A percentile compares a stretch with the other conserved stretches of the same genome.
These are phyloP conservation scores for Phoma sp. DNA, from an alignment of 2,329 filamentous ascomycete species.

Conservation along the genomic window DNA sequence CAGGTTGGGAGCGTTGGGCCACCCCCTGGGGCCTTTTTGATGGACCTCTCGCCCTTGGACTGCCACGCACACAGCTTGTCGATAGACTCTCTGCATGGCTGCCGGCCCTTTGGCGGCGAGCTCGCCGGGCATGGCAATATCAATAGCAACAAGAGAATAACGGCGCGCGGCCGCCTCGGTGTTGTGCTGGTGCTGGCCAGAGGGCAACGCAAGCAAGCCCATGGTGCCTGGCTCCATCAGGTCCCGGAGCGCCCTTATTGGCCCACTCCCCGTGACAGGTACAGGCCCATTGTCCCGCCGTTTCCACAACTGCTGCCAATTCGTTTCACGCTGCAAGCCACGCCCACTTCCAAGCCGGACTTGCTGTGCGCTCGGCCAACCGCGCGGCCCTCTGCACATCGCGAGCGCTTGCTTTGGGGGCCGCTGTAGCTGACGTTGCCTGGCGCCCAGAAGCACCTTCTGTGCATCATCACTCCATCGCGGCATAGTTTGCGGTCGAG, in stretches of 20 bases:
- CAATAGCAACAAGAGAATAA: no score
- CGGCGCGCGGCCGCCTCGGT: conserved; percentile 4
- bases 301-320: conserved; percentile 5
- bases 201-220: conserved; percentile 10
- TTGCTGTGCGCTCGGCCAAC: conserved; percentile 12
- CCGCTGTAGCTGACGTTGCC: conserved; percentile 16
- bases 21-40: no score
- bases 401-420: conserved; percentile 15
- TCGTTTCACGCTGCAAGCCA: conserved; percentile 18
- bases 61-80: no score
- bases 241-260: neutral
- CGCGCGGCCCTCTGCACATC: conserved; percentile 14
- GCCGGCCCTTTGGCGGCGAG: no score
- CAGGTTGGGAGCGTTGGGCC: conserved; percentile 1
- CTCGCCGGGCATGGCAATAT: no score
- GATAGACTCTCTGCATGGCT: no score
- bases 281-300: neutral
- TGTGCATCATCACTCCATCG: conserved; percentile 6
- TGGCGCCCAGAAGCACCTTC: neutral
- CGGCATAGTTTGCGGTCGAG: conserved; percentile 12
- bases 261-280: neutral
- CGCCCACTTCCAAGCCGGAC: conserved; percentile 10
- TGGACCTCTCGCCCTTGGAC: no score
- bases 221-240: conserved; percentile 3
- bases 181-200: conserved; percentile 1